Evolutionary conservation across 805 yeast genomes (phyloP).

Genomic region (Candida broadrunensis): DNA sequence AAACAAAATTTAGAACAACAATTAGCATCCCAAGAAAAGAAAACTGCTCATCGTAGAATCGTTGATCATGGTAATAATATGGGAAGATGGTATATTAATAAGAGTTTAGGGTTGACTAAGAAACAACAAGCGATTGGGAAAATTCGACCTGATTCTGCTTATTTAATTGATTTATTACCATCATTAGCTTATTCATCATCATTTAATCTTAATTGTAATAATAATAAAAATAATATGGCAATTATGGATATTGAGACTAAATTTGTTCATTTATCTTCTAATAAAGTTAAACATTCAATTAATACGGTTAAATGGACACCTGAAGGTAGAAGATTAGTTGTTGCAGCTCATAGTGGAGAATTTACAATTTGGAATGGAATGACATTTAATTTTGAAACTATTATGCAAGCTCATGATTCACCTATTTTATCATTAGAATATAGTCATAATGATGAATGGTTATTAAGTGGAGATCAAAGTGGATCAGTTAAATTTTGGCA

Average conservation of each 20-base stretch:
- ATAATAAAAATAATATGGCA: constrained; percentile 35
- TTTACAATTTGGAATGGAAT: constrained; percentile 96
- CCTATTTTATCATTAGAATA: constrained; percentile 79
- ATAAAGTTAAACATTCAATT: constrained; percentile 88
- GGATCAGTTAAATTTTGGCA: constrained; percentile 96
- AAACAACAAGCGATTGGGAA: constrained; percentile 42
- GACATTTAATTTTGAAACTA: constrained; percentile 92
- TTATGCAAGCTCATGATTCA: constrained; percentile 97
- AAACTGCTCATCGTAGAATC: constrained; percentile 60
- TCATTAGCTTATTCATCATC: constrained; percentile 53
- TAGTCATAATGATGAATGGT: constrained; percentile 92
- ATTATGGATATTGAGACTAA: constrained; percentile 68
- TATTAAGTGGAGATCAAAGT: constrained; percentile 88
- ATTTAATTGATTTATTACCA: constrained; percentile 61
- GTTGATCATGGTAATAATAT: constrained; percentile 76
- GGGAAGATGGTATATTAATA: constrained; percentile 56
- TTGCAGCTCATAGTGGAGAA: constrained; percentile 91
- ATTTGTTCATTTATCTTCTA: constrained; percentile 86
- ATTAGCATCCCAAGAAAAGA: constrained; percentile 46
- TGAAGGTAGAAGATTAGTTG: constrained; percentile 85
- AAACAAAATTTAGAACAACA: constrained; percentile 40
- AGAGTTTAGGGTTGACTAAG: constrained; percentile 41
- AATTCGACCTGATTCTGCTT: constrained; percentile 68
- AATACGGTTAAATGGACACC: constrained; percentile 96
- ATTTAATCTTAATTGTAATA: constrained; percentile 20